Conservation (phyloP, 768 basidiomycete genomes). For the Mycena vitilis region DNA sequence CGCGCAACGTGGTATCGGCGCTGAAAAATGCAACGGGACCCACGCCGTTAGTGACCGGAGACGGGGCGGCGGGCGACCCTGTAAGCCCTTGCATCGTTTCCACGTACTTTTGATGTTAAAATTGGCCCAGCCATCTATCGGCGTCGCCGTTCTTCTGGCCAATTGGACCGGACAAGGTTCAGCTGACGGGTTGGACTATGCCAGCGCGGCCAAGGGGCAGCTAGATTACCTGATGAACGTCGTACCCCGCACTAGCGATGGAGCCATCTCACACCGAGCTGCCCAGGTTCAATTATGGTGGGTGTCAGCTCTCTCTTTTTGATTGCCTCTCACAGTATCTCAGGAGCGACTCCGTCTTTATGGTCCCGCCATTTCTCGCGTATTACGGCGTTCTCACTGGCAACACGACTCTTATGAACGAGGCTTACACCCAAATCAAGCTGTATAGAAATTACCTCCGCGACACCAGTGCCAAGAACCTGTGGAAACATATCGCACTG, state of each 20-base stretch:
- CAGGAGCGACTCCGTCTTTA: conserved; percentile 86
- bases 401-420: conserved; percentile 68
- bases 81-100: conserved; percentile 30
- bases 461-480: conserved; percentile 58
- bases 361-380: conserved; percentile 90
- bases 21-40: conserved; percentile 57
- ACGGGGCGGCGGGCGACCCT: conserved; percentile 80
- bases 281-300: conserved; percentile 80
- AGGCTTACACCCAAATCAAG: conserved; percentile 78
- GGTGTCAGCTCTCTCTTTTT: conserved; percentile 32
- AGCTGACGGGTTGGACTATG: conserved; percentile 63
- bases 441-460: conserved; percentile 77
- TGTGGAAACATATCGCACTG: conserved; percentile 83
- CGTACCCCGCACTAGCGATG: conserved; percentile 74
- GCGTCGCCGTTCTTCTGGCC: conserved; percentile 71
- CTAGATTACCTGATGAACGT: conserved; percentile 67
- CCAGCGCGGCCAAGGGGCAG: conserved; percentile 73
- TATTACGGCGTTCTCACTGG: conserved; percentile 77
- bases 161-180: conserved; percentile 54
- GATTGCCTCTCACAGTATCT: conserved; percentile 2
- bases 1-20: conserved; percentile 59
- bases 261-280: conserved; percentile 84
- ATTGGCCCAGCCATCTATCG: conserved; percentile 61
- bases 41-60: conserved; percentile 67
- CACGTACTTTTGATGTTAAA: too few species aligned